Percentiles rank a stretch among this genome's conserved stretches.
These are phyloP conservation scores for Penicillium sp. DNA, from an alignment of 2,329 filamentous ascomycete species.

Conservation along the genomic window DNA sequence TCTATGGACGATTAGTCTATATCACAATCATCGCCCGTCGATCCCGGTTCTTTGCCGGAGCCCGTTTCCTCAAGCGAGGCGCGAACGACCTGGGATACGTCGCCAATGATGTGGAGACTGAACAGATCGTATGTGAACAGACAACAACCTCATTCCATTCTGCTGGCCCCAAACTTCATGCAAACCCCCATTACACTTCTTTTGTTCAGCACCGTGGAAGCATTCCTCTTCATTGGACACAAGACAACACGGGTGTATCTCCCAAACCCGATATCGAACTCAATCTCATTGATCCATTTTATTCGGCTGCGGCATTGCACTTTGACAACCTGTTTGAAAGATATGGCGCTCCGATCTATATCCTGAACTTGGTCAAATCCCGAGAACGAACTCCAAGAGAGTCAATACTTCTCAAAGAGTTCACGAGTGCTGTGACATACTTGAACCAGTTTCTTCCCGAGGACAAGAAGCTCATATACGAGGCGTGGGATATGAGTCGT, in stretches of 20 bases:
- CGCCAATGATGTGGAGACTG: constrained; percentile 97
- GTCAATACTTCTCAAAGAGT: constrained; percentile 85
- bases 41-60: constrained; percentile 90
- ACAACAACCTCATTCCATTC: constrained; percentile 94
- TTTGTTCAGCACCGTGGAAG: constrained; percentile 96
- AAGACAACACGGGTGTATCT: constrained; percentile 90
- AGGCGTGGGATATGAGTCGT: constrained; percentile 97
- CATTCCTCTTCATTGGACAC: constrained; percentile 95
- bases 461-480: constrained; percentile 84
- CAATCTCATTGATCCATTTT: constrained; percentile 95
- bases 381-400: constrained; percentile 86
- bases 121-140: constrained; percentile 95
- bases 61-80: constrained; percentile 88
- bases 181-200: constrained; percentile 89
- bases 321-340: constrained; percentile 93
- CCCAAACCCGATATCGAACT: constrained; percentile 96
- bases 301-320: constrained; percentile 85
- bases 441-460: constrained; percentile 89
- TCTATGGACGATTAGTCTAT: constrained; percentile 86
- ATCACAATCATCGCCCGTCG: constrained; percentile 91
- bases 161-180: constrained; percentile 78
- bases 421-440: constrained; percentile 81
- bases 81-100: constrained; percentile 94
- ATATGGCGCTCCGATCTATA: constrained; percentile 89
- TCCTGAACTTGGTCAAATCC: constrained; percentile 85